Percentiles rank a stretch among this genome's conserved stretches.
These are phyloP conservation scores for Lithocarpus polystachyus DNA, from an alignment of 306 rosid genomes.

Conservation along the genomic window DNA sequence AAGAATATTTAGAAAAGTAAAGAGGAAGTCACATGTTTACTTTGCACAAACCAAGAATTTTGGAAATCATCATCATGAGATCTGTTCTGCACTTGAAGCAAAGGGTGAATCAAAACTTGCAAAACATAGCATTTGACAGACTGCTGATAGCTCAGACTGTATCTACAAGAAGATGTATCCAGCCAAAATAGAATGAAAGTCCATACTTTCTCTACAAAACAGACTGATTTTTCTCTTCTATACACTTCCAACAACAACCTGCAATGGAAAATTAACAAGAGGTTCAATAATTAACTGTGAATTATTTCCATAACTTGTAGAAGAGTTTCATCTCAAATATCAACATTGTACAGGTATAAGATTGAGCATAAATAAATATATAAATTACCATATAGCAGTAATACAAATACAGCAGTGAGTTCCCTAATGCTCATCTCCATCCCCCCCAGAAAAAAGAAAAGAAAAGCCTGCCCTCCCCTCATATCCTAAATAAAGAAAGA, in stretches of 20 bases:
- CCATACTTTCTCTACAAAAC: constrained; percentile 6
- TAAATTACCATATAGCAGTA: background rate
- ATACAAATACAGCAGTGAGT: background rate
- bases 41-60: background rate
- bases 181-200: constrained; percentile 15
- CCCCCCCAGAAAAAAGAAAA: too few species aligned
- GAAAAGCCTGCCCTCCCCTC: background rate
- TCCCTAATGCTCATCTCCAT: background rate
- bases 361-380: background rate
- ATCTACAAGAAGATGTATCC: constrained; percentile 13
- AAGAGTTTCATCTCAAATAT: background rate
- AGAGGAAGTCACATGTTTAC: background rate
- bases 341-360: background rate
- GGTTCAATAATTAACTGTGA: background rate
- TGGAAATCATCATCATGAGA: background rate
- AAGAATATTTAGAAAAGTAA: background rate
- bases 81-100: background rate
- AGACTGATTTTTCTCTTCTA: background rate
- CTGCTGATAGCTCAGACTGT: background rate
- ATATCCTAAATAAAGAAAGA: background rate
- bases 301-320: background rate
- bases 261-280: background rate
- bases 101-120: background rate
- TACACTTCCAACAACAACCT: constrained; percentile 27
- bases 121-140: background rate